Base-by-base conservation (phyloP, 495 filamentous ascomycete species). In the Aspergillus biplanus region DNA sequence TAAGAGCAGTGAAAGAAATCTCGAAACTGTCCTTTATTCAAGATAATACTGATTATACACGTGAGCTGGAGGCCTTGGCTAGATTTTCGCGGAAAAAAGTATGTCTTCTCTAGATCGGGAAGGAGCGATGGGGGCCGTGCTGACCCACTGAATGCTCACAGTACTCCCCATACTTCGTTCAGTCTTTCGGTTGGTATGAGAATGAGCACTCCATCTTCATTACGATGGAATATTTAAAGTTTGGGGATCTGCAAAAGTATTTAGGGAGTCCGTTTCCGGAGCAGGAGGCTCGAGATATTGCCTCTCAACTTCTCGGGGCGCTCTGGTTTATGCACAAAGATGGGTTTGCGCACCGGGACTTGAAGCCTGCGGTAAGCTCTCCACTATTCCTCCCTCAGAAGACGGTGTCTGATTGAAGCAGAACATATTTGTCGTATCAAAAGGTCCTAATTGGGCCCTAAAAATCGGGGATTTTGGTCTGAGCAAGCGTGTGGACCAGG, bases 321-420 rank as follows among this genome's bases (percentile, higher is more conserved):
- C 63, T 84, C 4, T 33, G 63, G 2, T 67, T 71, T 21, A 80
- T 85, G 71, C 83, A 84, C 59, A 54, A 70, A 11, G 73, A 79
- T 42, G 67, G 66, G 0, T 84, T 77, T 65, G 71, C 69, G 27
- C 81, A 85, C 66, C 63, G 82, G 32, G 81, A 84, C 68, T 52
- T 83, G 2, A 85, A 85, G 61, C 82, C 83, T 21, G 69, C 70
- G 53, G 79, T 79, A 72, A 56, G 73, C n/a, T n/a, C n/a, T n/a
- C n/a, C n/a, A n/a, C n/a, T n/a, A n/a, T n/a, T n/a, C n/a, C n/a
- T n/a, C n/a, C n/a, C n/a, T n/a, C 62, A 66, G 0, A 13, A 12
- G 3, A 31, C 7, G 31, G 18, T 32, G 2, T 12, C 31, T 53
- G 31, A 53, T 1, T 5, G 34, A 32, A 37, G 16, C 42, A 64